Conservation (phyloP, 192 early-diverging fungal genomes). For the Umbelopsis sp. region DNA sequence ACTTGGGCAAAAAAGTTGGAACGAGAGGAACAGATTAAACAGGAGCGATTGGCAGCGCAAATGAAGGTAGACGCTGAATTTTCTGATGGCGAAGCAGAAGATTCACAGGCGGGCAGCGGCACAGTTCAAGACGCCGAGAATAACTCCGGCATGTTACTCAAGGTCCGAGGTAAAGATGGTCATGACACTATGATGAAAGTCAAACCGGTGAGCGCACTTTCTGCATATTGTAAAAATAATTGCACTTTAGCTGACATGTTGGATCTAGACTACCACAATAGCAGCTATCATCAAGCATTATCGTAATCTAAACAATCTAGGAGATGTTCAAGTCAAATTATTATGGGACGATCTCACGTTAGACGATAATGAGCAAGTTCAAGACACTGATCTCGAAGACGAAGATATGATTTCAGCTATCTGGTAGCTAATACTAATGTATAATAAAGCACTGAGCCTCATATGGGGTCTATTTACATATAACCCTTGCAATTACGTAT, state of each 20-base stretch:
- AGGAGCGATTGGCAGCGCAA: background rate
- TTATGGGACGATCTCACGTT: constrained; percentile 60
- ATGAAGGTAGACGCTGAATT: constrained; percentile 2
- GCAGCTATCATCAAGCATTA: constrained; percentile 53
- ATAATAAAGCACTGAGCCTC: background rate
- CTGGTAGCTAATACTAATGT: constrained; percentile 4
- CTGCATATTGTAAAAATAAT: background rate
- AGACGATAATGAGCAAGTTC: constrained; percentile 38
- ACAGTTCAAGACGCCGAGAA: background rate
- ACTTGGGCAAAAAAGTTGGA: constrained; percentile 20
- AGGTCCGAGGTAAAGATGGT: constrained; percentile 26
- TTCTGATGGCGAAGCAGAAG: background rate
- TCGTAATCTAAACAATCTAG: constrained; percentile 35
- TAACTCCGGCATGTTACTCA: constrained; percentile 12
- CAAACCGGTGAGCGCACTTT: constrained; percentile 23
- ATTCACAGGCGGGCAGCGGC: background rate
- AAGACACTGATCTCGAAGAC: constrained; percentile 61
- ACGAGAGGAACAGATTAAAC: constrained; percentile 14
- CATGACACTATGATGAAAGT: constrained; percentile 25
- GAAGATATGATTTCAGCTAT: constrained; percentile 53
- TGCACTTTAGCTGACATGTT: background rate
- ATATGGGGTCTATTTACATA: background rate
- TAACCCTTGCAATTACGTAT: background rate
- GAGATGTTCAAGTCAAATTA: constrained; percentile 30
- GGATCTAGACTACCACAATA: constrained; percentile 42